Conservation (phyloP, 108 stramenopile genomes). For the Chaetoceros muelleri region DNA sequence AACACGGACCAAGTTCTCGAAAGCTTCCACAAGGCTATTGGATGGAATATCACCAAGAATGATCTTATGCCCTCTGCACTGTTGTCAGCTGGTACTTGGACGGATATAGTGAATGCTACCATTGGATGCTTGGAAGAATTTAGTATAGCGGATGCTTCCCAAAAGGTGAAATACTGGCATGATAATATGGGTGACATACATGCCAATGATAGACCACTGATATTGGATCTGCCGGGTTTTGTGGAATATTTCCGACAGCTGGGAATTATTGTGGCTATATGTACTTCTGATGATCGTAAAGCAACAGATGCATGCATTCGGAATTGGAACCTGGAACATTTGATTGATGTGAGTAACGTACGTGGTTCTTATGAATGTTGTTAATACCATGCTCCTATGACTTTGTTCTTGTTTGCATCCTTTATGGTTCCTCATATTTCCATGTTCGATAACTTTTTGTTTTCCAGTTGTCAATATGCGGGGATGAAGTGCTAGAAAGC, state of each 20-base stretch:
- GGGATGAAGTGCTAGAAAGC: slow-evolving; percentile 32
- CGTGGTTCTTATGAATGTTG: background rate
- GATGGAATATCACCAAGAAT: slow-evolving; percentile 24
- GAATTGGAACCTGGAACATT: slow-evolving; percentile 27
- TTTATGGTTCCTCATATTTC: too few relatives aligned
- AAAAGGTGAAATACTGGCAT: slow-evolving; percentile 33
- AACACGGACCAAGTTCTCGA: too few relatives aligned
- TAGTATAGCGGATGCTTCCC: slow-evolving; percentile 5
- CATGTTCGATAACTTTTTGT: background rate
- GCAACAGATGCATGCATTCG: slow-evolving; percentile 23
- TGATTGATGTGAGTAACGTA: background rate
- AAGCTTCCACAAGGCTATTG: slow-evolving; percentile 29
- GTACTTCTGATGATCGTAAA: slow-evolving; percentile 43
- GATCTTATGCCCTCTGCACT: slow-evolving; percentile 31
- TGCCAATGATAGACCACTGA: slow-evolving; percentile 29
- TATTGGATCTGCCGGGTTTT: slow-evolving; percentile 21
- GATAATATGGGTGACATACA: slow-evolving; percentile 35
- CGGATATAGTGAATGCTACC: slow-evolving; percentile 17
- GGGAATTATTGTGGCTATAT: slow-evolving; percentile 29
- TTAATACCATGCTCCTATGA: too few relatives aligned
- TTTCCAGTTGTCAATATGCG: slow-evolving; percentile 13
- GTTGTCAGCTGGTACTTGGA: slow-evolving; percentile 38
- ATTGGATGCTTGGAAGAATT: slow-evolving; percentile 7
- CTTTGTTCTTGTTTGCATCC: too few relatives aligned
- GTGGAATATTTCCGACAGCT: slow-evolving; percentile 16